A percentile compares a stretch with the other conserved stretches of the same genome.
Conservation (phyloP, 1,284 basidiomycete species). For the Sanghuangporus baumii region DNA sequence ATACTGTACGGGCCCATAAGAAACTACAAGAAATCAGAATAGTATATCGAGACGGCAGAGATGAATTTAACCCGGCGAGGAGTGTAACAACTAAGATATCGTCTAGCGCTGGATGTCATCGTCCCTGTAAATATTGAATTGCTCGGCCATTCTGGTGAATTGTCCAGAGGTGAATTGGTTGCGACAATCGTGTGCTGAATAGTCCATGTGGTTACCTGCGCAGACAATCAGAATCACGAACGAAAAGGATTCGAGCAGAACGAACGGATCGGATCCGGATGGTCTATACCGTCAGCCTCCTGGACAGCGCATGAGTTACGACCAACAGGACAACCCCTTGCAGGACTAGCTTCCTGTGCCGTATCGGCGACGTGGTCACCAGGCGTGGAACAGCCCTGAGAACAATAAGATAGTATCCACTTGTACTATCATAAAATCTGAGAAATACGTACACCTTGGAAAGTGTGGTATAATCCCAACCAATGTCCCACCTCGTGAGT, state of each 20-base stretch:
- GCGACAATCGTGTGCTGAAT: constrained; percentile 41
- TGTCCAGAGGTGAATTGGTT: constrained; percentile 45
- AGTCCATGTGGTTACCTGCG: constrained; percentile 41
- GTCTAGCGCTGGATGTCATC: background rate
- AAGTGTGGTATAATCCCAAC: constrained; percentile 56
- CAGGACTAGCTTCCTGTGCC: constrained; percentile 39
- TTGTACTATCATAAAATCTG: background rate
- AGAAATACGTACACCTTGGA: constrained; percentile 35
- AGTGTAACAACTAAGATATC: too few relatives aligned
- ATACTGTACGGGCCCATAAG: too few relatives aligned
- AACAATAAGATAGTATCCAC: background rate
- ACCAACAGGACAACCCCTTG: constrained; percentile 40
- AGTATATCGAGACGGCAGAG: too few relatives aligned
- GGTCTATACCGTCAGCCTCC: constrained; percentile 24
- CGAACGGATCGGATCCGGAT: constrained; percentile 39
- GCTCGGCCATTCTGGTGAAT: constrained; percentile 33
- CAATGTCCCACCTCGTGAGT: constrained; percentile 55
- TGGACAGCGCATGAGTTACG: constrained; percentile 41
- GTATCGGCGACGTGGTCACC: constrained; percentile 51
- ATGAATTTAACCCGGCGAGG: too few relatives aligned
- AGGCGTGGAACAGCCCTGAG: constrained; percentile 37
- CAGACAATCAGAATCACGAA: background rate
- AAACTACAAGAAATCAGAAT: too few relatives aligned
- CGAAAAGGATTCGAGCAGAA: constrained; percentile 20
- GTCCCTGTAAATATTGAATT: constrained; percentile 43